A percentile compares a stretch with the other conserved stretches of the same genome.
phyloP scores from a whole-genome alignment of 2,329 filamentous ascomycete genomes.

The Ophiostoma sp. region DNA sequence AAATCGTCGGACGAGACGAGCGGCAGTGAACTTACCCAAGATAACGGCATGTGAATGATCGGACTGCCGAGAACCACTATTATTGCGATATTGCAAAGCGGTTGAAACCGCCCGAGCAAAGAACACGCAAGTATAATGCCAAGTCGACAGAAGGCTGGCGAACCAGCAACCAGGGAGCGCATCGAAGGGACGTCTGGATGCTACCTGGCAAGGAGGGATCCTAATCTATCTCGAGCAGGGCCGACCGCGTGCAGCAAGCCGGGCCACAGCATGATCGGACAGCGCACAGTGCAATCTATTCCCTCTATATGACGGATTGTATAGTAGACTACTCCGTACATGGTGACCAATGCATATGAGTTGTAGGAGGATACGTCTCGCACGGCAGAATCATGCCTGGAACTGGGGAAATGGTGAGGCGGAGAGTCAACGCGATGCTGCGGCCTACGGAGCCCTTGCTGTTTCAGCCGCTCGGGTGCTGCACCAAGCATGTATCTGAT shows the following conservation, averaged over 20 bases:
- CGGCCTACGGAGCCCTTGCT: background rate
- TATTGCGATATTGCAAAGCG: no score
- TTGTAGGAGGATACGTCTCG: no score
- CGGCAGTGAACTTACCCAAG: background rate
- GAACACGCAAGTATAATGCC: background rate
- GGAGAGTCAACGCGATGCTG: background rate
- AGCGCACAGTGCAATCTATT: no score
- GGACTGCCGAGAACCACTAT: background rate
- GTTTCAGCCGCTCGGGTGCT: slow-evolving; percentile 7
- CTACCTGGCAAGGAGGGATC: slow-evolving; percentile 4
- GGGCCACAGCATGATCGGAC: background rate
- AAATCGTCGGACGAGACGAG: no score
- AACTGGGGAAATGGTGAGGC: background rate
- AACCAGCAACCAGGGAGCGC: background rate
- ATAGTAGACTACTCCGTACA: no score
- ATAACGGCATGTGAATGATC: background rate
- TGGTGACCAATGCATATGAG: no score
- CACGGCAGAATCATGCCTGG: background rate
- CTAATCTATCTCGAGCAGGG: background rate
- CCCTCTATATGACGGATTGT: no score
- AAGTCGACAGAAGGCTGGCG: background rate
- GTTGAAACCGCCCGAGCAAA: no score
- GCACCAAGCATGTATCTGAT: background rate
- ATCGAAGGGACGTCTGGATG: background rate
- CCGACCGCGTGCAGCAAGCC: background rate